These are phyloP conservation scores for Globisporangium paddicum DNA, from an alignment of 352 stramenopile species.

Conservation along the genomic window DNA sequence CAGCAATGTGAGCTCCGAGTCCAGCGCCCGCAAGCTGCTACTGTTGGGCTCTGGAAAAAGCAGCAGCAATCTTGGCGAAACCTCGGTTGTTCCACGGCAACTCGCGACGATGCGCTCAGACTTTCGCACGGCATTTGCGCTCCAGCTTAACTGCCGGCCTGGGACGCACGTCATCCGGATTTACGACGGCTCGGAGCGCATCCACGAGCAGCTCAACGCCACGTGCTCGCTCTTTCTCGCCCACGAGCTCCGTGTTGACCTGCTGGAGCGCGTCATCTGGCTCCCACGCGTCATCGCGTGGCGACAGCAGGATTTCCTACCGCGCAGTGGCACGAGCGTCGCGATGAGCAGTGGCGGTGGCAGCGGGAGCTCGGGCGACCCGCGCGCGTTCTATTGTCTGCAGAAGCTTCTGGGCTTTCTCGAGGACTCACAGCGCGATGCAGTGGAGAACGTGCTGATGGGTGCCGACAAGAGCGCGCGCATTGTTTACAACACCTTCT, in stretches of 20 bases:
- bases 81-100: slow-evolving; percentile 19
- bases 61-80: slow-evolving; percentile 23
- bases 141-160: slow-evolving; percentile 69
- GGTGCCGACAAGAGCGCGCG: slow-evolving; percentile 47
- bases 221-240: slow-evolving; percentile 39
- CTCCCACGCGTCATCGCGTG: slow-evolving; percentile 64
- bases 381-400: slow-evolving; percentile 56
- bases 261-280: slow-evolving; percentile 31
- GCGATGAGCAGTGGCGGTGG: background rate
- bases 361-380: slow-evolving; percentile 18
- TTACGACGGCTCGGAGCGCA: slow-evolving; percentile 39
- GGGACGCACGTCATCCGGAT: slow-evolving; percentile 44
- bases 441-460: slow-evolving; percentile 52
- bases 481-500: slow-evolving; percentile 60
- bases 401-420: slow-evolving; percentile 63
- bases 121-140: slow-evolving; percentile 79
- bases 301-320: slow-evolving; percentile 29
- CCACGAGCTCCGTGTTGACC: slow-evolving; percentile 36
- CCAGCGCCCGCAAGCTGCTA: slow-evolving; percentile 14
- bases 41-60: slow-evolving; percentile 27
- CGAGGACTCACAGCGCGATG: slow-evolving; percentile 41
- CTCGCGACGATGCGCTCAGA: slow-evolving; percentile 44
- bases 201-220: slow-evolving; percentile 77
- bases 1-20: slow-evolving; percentile 14
- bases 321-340: slow-evolving; percentile 13